Conservation (phyloP, 805 yeast genomes). For the Starmerella bombicola region DNA sequence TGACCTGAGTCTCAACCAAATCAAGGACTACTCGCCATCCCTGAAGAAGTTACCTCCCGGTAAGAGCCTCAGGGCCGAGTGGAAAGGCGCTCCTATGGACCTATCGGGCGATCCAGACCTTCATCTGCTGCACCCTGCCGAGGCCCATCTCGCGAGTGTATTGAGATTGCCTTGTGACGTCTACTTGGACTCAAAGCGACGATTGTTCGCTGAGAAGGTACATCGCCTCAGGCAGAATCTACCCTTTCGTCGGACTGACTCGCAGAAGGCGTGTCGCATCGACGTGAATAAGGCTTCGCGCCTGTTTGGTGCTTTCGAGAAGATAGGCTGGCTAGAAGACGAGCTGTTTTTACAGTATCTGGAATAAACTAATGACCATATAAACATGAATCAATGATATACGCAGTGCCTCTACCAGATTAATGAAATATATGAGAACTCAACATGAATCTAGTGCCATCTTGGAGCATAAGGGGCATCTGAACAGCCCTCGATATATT, state of each 20-base stretch:
- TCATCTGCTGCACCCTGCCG: constrained; percentile 78
- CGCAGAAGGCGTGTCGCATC: constrained; percentile 93
- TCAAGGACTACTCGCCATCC: constrained; percentile 79
- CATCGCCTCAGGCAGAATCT: constrained; percentile 52
- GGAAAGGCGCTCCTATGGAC: constrained; percentile 98
- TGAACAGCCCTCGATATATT: too few species aligned
- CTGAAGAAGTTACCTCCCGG: constrained; percentile 49
- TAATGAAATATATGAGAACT: too few species aligned
- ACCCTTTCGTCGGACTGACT: constrained; percentile 92
- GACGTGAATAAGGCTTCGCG: constrained; percentile 95
- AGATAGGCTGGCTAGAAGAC: constrained; percentile 85
- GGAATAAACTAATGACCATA: too few species aligned
- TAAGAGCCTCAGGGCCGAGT: constrained; percentile 73
- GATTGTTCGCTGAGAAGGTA: constrained; percentile 82
- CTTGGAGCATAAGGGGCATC: too few species aligned
- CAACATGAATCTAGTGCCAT: too few species aligned
- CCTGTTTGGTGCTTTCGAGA: constrained; percentile 77
- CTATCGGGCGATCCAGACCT: constrained; percentile 63
- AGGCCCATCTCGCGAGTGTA: constrained; percentile 71
- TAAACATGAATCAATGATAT: too few species aligned
- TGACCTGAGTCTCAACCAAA: constrained; percentile 28
- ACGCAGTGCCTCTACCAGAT: too few species aligned
- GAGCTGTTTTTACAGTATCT: constrained; percentile 44
- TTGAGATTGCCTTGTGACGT: constrained; percentile 77
- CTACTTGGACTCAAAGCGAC: constrained; percentile 62